phyloP scores from a whole-genome alignment of 495 filamentous ascomycete genomes.

The Penicillium mononematosum region DNA sequence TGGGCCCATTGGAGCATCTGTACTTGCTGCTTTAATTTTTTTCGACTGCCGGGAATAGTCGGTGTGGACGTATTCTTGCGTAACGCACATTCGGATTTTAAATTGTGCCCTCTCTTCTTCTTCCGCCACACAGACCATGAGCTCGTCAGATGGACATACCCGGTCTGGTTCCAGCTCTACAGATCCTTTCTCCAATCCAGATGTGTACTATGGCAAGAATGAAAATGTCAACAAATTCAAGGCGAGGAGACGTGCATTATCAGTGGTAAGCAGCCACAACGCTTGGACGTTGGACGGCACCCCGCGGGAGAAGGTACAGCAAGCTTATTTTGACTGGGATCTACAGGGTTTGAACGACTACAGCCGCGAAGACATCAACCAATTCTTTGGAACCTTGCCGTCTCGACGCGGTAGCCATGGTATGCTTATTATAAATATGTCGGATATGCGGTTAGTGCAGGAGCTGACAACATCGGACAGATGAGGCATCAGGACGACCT shows the following conservation, averaged over 20 bases:
- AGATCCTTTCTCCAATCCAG: conserved; percentile 49
- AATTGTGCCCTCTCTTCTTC: conserved; percentile 12
- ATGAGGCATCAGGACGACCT: conserved; percentile 49
- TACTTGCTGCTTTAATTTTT: conserved; percentile 3
- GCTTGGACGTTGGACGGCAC: conserved; percentile 13
- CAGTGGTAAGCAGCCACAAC: conserved; percentile 45
- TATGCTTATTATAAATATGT: conserved; percentile 23
- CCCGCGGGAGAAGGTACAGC: conserved; percentile 14
- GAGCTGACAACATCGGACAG: conserved; percentile 31
- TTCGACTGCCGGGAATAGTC: conserved; percentile 20
- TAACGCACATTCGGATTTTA: conserved; percentile 24
- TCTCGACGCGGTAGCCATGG: conserved; percentile 49
- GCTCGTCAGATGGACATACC: conserved; percentile 32
- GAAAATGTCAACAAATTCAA: conserved; percentile 35
- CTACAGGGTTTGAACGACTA: conserved; percentile 40
- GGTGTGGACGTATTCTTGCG: conserved; percentile 26
- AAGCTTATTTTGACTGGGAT: conserved; percentile 17
- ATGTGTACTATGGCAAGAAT: conserved; percentile 52
- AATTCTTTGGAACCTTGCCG: conserved; percentile 35
- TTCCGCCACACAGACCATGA: conserved; percentile 28
- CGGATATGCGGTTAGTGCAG: background rate
- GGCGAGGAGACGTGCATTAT: conserved; percentile 45
- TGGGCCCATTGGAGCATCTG: background rate
- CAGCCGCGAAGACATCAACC: conserved; percentile 37
- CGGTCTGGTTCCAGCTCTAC: conserved; percentile 36